Evolutionary conservation across 2,329 filamentous ascomycete species (phyloP), one percentile per base, ranked within the genome.

Genomic region (Botrytis pseudocinerea): DNA sequence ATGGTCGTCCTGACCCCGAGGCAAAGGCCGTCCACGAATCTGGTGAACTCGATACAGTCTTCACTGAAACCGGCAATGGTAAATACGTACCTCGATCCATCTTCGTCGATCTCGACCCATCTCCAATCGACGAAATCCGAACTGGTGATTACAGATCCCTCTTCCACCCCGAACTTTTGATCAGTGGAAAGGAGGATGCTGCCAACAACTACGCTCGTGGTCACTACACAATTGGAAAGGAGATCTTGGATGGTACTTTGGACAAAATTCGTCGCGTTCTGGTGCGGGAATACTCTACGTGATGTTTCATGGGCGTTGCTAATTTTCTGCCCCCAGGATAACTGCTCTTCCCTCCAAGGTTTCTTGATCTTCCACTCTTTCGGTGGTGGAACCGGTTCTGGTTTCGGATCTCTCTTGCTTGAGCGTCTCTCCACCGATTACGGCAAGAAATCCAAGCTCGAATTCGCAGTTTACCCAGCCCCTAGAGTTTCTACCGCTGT

Each of bases 301-400:
- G 40, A 46, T 14, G 32, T 44, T 7, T 35, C 8, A 57, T n/a
- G 59, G 28, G 28, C 66, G 48, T 70, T 57, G 63, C 75, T 70
- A 74, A 65, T 74, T 28, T 66, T 64, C 12, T 51, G 28, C 18
- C 35, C 38, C 40, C 66, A 80, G 89, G 89, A 91, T 80, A 91
- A 90, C 83, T 91, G 89, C 83, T 85, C 85, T 46, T 90, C 87
- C 74, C 86, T 91, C 69, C 89, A 91, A 81, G 89, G 89, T 71
- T 91, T 91, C 84, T 82, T 91, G 76, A 87, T 91, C 81, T 91
- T 91, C 85, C 89, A 91, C 83, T 91, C 89, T 16, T 91, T 91
- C 76, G 89, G 89, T 76, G 89, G 89, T 79, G 89, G 89, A 82
- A 91, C 89, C 75, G 89, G 89, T 70, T 91, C 89, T 77, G 89